Base-by-base conservation (phyloP, 1,284 basidiomycete species). In the Peniophora sp. region DNA sequence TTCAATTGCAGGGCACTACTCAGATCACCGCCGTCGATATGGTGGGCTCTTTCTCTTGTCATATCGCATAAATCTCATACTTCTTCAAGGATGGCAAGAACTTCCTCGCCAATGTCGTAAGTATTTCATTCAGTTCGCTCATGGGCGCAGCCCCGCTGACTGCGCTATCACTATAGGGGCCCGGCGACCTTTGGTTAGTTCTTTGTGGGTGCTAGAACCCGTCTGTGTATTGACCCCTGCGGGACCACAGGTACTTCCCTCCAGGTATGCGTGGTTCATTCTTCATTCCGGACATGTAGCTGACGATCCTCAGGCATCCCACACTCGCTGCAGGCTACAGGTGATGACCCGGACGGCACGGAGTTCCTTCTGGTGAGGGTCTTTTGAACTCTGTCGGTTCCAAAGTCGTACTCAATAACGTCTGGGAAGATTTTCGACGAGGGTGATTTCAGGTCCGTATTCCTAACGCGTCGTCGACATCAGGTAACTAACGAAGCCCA, bases 291-390 rank as follows among this genome's bases (percentile, higher is more conserved):
- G 27, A 32, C 27, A 12, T 12, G 12, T 12, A 32, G 12, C 27
- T 32, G 5, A 32, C 27, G 12, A 6, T 6, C 5, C 27, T 32
- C 27, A 32, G 27, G 27, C 27, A 73, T 80, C 52, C 68, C 68
- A 0, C 68, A 70, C 52, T 65, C 64, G 3, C 68, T 88, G 24
- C 85, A 88, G 67, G 85, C 81, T n/a, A 80, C 78, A 3, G 67
- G 64, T 20, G 76, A 79, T 48, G 63, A 72, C 44, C 67, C 73
- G 6, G 76, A 77, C 1, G 85, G 85, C 2, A 69, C 78, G 8
- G 85, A 89, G 63, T 88, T 88, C 62, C 65, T 88, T 35, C 68
- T 90, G 57, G 83, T 85, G 48, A 54, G 75, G 55, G 23, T 41
- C 18, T 15, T 8, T 17, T 41, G 37, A 5, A n/a, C 37, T 9